Evolutionary conservation across 2,329 filamentous ascomycete genomes (phyloP).

Genomic region (Epicoccum nigrum): DNA sequence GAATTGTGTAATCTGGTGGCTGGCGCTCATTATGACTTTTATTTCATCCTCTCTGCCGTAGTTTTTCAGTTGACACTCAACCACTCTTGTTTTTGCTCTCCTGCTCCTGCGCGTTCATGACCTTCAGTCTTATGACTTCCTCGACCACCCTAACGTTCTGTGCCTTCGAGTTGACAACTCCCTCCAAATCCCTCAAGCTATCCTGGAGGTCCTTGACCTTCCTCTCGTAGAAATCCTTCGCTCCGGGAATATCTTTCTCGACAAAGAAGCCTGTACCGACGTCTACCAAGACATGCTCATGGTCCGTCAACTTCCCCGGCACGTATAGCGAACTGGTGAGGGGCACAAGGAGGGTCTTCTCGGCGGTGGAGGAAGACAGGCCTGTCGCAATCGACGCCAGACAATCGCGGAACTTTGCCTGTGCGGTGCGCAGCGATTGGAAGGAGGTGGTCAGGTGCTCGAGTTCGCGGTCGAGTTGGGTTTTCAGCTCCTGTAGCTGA

Average conservation of each 20-base stretch:
- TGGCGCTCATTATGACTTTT: not conserved
- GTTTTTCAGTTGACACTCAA: constrained; percentile 9
- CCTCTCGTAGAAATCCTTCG: constrained; percentile 68
- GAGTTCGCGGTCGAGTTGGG: constrained; percentile 94
- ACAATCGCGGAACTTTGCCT: constrained; percentile 91
- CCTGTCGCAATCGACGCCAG: constrained; percentile 74
- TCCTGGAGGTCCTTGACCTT: constrained; percentile 70
- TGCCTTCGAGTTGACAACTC: constrained; percentile 75
- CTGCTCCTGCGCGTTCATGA: constrained; percentile 42
- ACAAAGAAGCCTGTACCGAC: constrained; percentile 94
- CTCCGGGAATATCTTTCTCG: constrained; percentile 75
- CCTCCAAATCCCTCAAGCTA: constrained; percentile 71
- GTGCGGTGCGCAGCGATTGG: constrained; percentile 85
- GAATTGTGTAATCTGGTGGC: not conserved
- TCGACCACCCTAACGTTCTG: constrained; percentile 85
- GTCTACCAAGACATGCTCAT: constrained; percentile 69
- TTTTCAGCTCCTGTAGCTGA: constrained; percentile 90
- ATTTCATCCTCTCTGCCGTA: not conserved
- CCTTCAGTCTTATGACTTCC: constrained; percentile 63
- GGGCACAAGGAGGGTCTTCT: constrained; percentile 80
- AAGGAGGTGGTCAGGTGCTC: constrained; percentile 92
- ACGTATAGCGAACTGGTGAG: constrained; percentile 95
- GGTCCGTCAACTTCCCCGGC: constrained; percentile 71
- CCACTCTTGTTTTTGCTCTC: constrained; percentile 33
- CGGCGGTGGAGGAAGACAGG: constrained; percentile 49